Evolutionary conservation across 2,329 filamentous ascomycete species (phyloP).

Genomic region (Dendryphion nanum): DNA sequence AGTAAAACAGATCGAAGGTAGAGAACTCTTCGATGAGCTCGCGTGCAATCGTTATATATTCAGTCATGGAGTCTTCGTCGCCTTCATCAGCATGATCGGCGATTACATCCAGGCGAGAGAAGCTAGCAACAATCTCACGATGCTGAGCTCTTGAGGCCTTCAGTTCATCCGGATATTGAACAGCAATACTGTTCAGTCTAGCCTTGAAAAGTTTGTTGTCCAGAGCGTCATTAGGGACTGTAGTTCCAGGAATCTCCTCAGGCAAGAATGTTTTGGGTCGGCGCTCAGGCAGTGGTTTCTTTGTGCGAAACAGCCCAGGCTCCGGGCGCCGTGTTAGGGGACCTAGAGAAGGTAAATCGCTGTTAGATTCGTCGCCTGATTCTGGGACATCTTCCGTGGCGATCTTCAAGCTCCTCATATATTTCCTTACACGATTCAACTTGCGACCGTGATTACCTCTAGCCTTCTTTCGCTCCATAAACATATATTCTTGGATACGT

Average conservation of each 20-base stretch:
- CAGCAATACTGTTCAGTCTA: conserved; percentile 26
- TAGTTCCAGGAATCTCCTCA: conserved; percentile 23
- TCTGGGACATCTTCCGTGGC: conserved; percentile 23
- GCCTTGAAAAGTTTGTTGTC: conserved; percentile 27
- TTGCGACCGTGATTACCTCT: conserved; percentile 26
- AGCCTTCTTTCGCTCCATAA: conserved; percentile 21
- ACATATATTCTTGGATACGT: conserved; percentile 26
- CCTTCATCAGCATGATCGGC: conserved; percentile 46
- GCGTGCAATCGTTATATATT: conserved; percentile 60
- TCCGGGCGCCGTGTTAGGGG: conserved; percentile 22
- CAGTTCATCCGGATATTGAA: conserved; percentile 39
- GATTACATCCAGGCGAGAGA: conserved; percentile 47
- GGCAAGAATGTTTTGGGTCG: conserved; percentile 30
- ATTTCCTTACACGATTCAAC: conserved; percentile 25
- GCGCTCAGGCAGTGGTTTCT: conserved; percentile 10
- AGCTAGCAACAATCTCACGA: conserved; percentile 39
- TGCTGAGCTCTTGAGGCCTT: conserved; percentile 38
- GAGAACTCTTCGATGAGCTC: conserved; percentile 61
- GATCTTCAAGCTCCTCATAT: conserved; percentile 24
- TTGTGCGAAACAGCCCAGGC: conserved; percentile 30
- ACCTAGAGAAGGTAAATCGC: conserved; percentile 15
- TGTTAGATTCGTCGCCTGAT: conserved; percentile 8
- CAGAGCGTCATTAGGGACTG: conserved; percentile 26
- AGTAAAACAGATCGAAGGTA: conserved; percentile 59
- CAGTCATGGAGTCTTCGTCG: conserved; percentile 49